Percentiles rank a stretch among this genome's conserved stretches.
Conservation (phyloP, 2,329 filamentous ascomycete genomes). For the Diaporthe caulivora region DNA sequence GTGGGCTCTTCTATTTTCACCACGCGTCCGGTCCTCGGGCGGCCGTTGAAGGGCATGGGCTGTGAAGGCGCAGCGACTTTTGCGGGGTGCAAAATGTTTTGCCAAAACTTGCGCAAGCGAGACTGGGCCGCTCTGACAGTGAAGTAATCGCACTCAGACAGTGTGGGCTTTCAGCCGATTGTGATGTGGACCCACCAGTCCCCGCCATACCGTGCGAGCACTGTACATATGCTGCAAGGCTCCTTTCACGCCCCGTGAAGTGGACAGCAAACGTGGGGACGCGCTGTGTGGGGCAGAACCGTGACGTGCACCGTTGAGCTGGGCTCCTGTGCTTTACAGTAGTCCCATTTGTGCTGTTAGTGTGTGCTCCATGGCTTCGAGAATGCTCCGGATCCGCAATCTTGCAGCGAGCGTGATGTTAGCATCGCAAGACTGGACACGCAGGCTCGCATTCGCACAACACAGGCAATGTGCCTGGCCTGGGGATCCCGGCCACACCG, state of each 20-base stretch:
- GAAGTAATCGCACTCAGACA: slow-evolving; percentile 22
- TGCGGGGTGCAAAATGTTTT: slow-evolving; percentile 22
- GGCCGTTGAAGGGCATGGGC: not conserved
- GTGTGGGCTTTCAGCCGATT: slow-evolving; percentile 31
- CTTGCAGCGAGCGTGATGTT: slow-evolving; percentile 14
- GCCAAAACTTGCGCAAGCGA: slow-evolving; percentile 27
- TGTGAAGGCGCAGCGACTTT: slow-evolving; percentile 2
- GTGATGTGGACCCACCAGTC: slow-evolving; percentile 6
- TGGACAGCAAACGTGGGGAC: slow-evolving; percentile 14
- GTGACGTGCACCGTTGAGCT: slow-evolving; percentile 19
- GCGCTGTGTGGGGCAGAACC: slow-evolving; percentile 3
- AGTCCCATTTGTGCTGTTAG: not conserved
- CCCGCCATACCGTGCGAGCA: not conserved
- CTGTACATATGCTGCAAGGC: slow-evolving; percentile 8
- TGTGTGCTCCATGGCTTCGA: slow-evolving; percentile 10
- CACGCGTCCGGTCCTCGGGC: slow-evolving; percentile 30
- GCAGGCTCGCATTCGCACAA: slow-evolving; percentile 24
- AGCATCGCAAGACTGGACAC: not conserved
- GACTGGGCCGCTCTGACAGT: slow-evolving; percentile 14
- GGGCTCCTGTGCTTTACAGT: not conserved
- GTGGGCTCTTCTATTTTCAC: slow-evolving; percentile 27
- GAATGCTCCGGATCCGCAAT: slow-evolving; percentile 22
- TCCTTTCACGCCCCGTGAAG: not conserved
- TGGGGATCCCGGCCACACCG: slow-evolving; percentile 8
- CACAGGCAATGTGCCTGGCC: not conserved